These are phyloP conservation scores for Begonia loranthoides DNA, from an alignment of 306 rosid genomes.

Conservation along the genomic window DNA sequence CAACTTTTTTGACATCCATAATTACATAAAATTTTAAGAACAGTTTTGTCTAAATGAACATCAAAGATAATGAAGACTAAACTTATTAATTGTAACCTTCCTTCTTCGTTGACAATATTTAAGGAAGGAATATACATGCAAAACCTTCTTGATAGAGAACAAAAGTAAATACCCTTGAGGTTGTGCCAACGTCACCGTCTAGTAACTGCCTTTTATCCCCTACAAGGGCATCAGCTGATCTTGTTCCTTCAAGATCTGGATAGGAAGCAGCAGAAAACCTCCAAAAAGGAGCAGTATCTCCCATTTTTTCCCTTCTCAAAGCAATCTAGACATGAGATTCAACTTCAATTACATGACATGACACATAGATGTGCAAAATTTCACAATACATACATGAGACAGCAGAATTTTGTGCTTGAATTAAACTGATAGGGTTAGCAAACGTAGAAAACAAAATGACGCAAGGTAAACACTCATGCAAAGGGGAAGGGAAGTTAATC, in stretches of 20 bases:
- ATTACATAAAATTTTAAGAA: too few relatives aligned
- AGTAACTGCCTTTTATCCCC: slow-evolving; percentile 13
- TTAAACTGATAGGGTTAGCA: too few relatives aligned
- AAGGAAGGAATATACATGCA: background rate
- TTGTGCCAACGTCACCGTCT: slow-evolving; percentile 6
- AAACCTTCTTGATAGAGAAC: slow-evolving; percentile 5
- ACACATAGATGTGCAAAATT: background rate
- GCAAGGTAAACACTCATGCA: too few relatives aligned
- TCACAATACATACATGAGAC: too few relatives aligned
- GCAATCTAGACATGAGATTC: slow-evolving; percentile 24
- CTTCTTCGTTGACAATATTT: too few relatives aligned
- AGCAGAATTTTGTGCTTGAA: too few relatives aligned
- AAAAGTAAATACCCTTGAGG: slow-evolving; percentile 23
- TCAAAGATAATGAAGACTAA: too few relatives aligned
- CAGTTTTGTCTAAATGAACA: too few relatives aligned
- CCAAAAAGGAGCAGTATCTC: slow-evolving; percentile 55
- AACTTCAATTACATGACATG: background rate
- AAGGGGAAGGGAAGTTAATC: too few relatives aligned
- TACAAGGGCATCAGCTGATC: slow-evolving; percentile 10
- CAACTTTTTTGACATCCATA: too few relatives aligned
- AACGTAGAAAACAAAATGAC: too few relatives aligned
- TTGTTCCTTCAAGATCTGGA: slow-evolving; percentile 37
- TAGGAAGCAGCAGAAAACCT: slow-evolving; percentile 42
- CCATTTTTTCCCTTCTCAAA: slow-evolving; percentile 46
- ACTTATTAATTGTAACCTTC: too few relatives aligned